Percentiles rank a stretch among this genome's conserved stretches.
These are phyloP conservation scores for Dalechampia spathulata DNA, from an alignment of 441 rosid species.

Conservation along the genomic window DNA sequence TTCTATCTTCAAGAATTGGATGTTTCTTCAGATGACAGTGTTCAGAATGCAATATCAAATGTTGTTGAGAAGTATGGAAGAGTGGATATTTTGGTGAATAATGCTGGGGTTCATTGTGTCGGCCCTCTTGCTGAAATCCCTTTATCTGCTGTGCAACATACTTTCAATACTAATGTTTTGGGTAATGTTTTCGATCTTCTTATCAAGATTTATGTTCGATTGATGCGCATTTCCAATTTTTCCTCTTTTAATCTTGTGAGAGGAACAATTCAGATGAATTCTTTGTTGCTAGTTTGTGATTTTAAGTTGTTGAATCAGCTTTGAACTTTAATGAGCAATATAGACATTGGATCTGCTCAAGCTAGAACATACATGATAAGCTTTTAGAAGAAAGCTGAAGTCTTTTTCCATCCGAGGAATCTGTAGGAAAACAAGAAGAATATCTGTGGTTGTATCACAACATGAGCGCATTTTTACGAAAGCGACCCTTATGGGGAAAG, in stretches of 20 bases:
- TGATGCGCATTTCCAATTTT: not conserved
- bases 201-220: not conserved
- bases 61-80: conserved; percentile 58
- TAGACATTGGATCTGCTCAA: too few relatives aligned
- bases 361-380: conserved; percentile 31
- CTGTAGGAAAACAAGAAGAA: conserved; percentile 7
- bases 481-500: too few relatives aligned
- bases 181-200: conserved; percentile 30
- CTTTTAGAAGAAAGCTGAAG: conserved; percentile 31
- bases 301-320: not conserved
- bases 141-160: conserved; percentile 40
- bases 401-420: not conserved
- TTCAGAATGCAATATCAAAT: conserved; percentile 30
- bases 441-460: not conserved
- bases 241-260: not conserved
- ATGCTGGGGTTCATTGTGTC: conserved; percentile 76
- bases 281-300: too few relatives aligned
- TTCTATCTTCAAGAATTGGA: conserved; percentile 61
- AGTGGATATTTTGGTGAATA: conserved; percentile 73
- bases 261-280: too few relatives aligned
- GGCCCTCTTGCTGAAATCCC: conserved; percentile 85
- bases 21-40: conserved; percentile 58
- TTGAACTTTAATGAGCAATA: not conserved
- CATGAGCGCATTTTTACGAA: not conserved
- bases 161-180: conserved; percentile 65